Evolutionary conservation across 2,329 filamentous ascomycete species (phyloP), one percentile per base, ranked within the genome.

Genomic region (Fusarium anguioides): DNA sequence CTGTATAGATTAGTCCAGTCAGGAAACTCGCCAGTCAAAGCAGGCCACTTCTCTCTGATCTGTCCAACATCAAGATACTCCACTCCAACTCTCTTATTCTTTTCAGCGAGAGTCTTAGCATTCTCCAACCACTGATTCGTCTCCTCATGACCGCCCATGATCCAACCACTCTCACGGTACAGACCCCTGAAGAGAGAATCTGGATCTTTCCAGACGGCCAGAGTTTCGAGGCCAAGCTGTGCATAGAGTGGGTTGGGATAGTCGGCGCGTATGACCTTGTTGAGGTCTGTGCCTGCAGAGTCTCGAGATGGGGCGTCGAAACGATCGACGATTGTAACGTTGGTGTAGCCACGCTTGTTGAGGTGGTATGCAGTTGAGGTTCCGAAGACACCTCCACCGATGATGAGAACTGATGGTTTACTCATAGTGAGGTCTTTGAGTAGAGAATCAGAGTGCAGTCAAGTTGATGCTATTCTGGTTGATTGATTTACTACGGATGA

Each of bases 211-310:
- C 76, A 78, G 21, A 67, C 64, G 11, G 26, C 20, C 31, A 74
- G 66, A 6, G 76, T 75, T 49, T 78, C 75, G 18, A 76, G 69
- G 1, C 72, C 75, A 4, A 87, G 72, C 17, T 85, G 78, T 1
- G 84, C 84, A 63, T 89, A 88, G 64, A 85, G 86, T 0, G 80
- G 78, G 62, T 87, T 85, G 59, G 86, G 83, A 62, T 88, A 88
- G 68, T 88, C 85, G 8, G 82, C 84, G 4, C 86, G 81, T 49
- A 89, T 79, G 57, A 89, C 88, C 75, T 89, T 89, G 75, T 89
- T 89, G 33, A 89, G 72, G 68, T 89, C 86, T 61, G 87, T 86
- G 26, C 81, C 86, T 1, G 86, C 87, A 0, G 87, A 87, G 69
- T 77, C 76, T 4, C 61, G 57, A 6, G 84, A 83, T 1, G 85